These are phyloP conservation scores for Colletotrichum camelliae DNA, from an alignment of 2,329 filamentous ascomycete species.

Conservation along the genomic window DNA sequence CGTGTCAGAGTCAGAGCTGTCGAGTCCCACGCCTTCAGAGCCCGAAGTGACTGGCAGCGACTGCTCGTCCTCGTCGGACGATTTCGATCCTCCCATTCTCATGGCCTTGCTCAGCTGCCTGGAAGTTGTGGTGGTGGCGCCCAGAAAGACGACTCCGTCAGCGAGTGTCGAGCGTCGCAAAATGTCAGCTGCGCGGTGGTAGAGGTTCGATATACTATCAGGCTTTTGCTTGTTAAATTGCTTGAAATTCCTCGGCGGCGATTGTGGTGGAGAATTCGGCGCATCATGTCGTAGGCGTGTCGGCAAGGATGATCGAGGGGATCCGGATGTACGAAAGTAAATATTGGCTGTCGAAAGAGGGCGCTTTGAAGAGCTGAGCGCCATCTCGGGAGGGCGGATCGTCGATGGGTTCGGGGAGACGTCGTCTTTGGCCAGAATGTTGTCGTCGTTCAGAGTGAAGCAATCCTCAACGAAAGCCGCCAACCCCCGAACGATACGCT, in stretches of 20 bases:
- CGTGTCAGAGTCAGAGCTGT: constrained; percentile 34
- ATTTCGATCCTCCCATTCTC: not conserved
- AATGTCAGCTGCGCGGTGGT: constrained; percentile 31
- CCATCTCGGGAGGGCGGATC: constrained; percentile 8
- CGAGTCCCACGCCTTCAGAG: constrained; percentile 27
- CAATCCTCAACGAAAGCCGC: constrained; percentile 59
- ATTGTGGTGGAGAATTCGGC: not conserved
- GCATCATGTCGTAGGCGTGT: not conserved
- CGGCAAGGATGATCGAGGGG: not conserved
- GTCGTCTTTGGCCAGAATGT: not conserved
- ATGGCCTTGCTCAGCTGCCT: constrained; percentile 3
- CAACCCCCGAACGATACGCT: constrained; percentile 59
- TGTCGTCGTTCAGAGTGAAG: constrained; percentile 28
- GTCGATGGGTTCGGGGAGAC: not conserved
- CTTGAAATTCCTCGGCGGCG: not conserved
- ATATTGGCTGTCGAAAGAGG: constrained; percentile 8
- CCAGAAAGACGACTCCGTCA: constrained; percentile 35
- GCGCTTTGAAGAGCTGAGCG: not conserved
- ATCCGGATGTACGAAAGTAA: not conserved
- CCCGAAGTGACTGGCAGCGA: constrained; percentile 14
- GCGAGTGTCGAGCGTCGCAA: constrained; percentile 34
- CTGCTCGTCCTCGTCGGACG: constrained; percentile 24
- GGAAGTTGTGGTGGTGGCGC: constrained; percentile 27
- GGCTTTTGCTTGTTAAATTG: constrained; percentile 15
- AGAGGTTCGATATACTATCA: constrained; percentile 29